Conservation (phyloP, 371 early-diverging fungal species). For the Mucor ambiguus region DNA sequence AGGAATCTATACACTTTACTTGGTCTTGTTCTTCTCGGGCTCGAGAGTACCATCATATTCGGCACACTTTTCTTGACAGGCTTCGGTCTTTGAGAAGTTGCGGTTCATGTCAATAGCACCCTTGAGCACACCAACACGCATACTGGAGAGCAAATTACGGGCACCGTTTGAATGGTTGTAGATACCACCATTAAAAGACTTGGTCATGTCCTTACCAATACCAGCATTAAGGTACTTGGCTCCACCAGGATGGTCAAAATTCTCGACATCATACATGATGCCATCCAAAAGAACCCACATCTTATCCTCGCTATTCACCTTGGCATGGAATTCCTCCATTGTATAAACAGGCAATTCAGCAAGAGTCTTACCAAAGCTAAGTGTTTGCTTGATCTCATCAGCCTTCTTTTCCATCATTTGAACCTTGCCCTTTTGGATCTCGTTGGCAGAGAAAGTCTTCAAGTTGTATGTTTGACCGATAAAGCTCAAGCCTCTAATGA, state of each 20-base stretch:
- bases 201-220: conserved; percentile 85
- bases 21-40: conserved; percentile 19
- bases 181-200: conserved; percentile 86
- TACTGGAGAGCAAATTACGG: conserved; percentile 73
- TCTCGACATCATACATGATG: conserved; percentile 85
- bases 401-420: conserved; percentile 85
- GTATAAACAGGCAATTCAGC: conserved; percentile 75
- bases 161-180: conserved; percentile 87
- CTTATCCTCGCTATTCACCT: conserved; percentile 58
- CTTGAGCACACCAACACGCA: conserved; percentile 70
- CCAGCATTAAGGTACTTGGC: conserved; percentile 70
- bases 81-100: not conserved
- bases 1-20: not conserved
- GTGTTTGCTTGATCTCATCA: conserved; percentile 52
- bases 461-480: conserved; percentile 84
- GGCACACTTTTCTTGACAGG: conserved; percentile 10
- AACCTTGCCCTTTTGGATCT: conserved; percentile 86
- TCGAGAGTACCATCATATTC: conserved; percentile 24
- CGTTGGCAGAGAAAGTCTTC: conserved; percentile 87
- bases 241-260: conserved; percentile 95
- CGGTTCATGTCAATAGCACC: conserved; percentile 13
- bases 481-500: conserved; percentile 66
- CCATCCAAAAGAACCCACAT: conserved; percentile 88
- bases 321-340: conserved; percentile 68
- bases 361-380: conserved; percentile 77